Percentiles rank a stretch among this genome's conserved stretches.
Evolutionary conservation across 257 asterid genomes (phyloP).

Genomic region (Cinchona pubescens): DNA sequence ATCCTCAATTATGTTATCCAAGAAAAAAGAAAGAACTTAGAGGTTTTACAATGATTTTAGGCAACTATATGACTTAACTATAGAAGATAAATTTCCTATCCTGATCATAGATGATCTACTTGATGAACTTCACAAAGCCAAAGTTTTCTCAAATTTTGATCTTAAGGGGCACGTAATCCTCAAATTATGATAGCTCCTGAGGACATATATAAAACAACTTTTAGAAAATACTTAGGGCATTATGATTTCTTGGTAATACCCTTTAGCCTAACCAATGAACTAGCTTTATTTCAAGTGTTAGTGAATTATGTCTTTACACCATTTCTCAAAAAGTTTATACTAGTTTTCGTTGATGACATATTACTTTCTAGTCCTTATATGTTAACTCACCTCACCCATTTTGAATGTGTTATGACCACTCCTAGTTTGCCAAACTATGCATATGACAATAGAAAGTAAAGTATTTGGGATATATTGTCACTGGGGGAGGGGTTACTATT

Average conservation of each 20-base stretch:
- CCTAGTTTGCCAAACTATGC: background rate
- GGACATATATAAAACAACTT: too few species aligned
- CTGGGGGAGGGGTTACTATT: background rate
- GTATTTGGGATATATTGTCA: background rate
- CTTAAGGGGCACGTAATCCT: background rate
- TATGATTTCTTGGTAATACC: too few species aligned
- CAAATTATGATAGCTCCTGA: background rate
- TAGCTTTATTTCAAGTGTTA: background rate
- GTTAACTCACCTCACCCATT: background rate
- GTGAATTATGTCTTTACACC: slow-evolving; percentile 10
- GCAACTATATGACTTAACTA: background rate
- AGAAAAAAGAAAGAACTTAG: too few species aligned
- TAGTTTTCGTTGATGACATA: slow-evolving; percentile 21
- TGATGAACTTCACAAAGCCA: background rate
- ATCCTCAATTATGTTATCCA: too few species aligned
- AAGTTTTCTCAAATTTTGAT: background rate
- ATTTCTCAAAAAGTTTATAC: slow-evolving; percentile 10
- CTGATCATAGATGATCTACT: background rate
- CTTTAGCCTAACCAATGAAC: slow-evolving; percentile 22
- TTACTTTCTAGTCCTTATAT: background rate
- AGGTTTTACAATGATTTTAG: too few species aligned
- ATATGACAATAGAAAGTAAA: background rate
- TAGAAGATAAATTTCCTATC: background rate
- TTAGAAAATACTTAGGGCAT: too few species aligned
- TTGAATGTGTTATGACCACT: background rate